These are phyloP conservation scores for Posidonia oceanica DNA, from an alignment of 116 monocot genomes.

Conservation along the genomic window DNA sequence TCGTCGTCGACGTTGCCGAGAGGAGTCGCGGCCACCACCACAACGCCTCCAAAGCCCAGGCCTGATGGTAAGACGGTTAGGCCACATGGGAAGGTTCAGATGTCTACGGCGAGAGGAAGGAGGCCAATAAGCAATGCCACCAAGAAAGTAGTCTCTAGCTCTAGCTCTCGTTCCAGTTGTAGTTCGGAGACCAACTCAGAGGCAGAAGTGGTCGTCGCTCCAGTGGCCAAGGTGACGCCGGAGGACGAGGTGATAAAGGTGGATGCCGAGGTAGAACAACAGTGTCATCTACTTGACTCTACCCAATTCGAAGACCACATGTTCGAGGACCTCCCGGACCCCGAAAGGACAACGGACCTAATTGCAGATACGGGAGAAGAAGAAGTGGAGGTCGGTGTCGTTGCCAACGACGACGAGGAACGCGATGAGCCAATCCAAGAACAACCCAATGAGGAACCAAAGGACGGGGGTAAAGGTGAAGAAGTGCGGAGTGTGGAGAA, in stretches of 20 bases:
- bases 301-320: background rate
- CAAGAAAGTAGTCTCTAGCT: background rate
- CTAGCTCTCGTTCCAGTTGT: background rate
- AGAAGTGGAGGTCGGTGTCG: background rate
- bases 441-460: background rate
- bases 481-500: background rate
- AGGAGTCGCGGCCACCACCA: background rate
- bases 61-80: background rate
- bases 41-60: background rate
- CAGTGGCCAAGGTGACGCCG: background rate
- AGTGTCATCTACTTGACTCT: too few species aligned
- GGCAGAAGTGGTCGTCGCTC: background rate
- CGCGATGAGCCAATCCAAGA: background rate
- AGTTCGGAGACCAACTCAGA: conserved; percentile 1
- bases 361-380: background rate
- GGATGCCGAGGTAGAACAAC: background rate
- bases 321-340: background rate
- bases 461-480: background rate
- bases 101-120: background rate
- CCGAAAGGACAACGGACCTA: background rate
- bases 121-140: background rate
- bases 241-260: background rate
- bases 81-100: background rate
- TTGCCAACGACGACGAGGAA: background rate
- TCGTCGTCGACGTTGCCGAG: background rate